Conservation (phyloP, 495 filamentous ascomycete genomes). For the Extremus antarcticus region DNA sequence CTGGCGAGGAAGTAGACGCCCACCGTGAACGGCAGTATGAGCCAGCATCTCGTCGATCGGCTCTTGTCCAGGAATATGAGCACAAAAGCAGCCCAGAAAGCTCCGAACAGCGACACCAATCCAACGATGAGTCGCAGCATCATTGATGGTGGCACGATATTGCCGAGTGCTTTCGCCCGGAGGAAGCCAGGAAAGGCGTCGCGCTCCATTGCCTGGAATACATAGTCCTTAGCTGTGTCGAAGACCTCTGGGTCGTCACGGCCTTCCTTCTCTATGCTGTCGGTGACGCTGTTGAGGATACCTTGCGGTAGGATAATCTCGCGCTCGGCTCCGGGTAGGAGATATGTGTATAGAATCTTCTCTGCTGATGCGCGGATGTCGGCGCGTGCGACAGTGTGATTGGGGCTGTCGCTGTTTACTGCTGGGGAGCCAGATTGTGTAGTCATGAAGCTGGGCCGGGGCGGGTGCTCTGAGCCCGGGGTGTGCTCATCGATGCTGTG, state of each 20-base stretch:
- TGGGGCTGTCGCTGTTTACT: slow-evolving; percentile 19
- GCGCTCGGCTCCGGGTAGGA: slow-evolving; percentile 83
- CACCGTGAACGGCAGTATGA: slow-evolving; percentile 87
- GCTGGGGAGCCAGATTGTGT: slow-evolving; percentile 19
- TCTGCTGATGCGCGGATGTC: slow-evolving; percentile 90
- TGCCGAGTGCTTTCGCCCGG: slow-evolving; percentile 85
- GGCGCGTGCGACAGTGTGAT: slow-evolving; percentile 66
- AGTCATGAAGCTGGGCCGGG: slow-evolving; percentile 56
- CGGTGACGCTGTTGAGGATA: slow-evolving; percentile 70
- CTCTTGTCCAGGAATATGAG: slow-evolving; percentile 80
- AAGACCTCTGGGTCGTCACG: slow-evolving; percentile 96
- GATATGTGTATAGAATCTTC: slow-evolving; percentile 92
- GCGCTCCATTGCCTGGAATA: slow-evolving; percentile 98
- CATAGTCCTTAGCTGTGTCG: slow-evolving; percentile 94
- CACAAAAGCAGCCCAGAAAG: slow-evolving; percentile 86
- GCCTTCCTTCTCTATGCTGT: slow-evolving; percentile 73
- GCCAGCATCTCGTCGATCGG: slow-evolving; percentile 64
- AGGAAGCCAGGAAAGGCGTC: slow-evolving; percentile 97
- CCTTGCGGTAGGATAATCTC: slow-evolving; percentile 86
- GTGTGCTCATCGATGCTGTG: slow-evolving; percentile 20
- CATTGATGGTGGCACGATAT: slow-evolving; percentile 78
- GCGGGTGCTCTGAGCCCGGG: slow-evolving; percentile 38
- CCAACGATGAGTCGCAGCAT: slow-evolving; percentile 75
- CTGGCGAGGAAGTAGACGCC: slow-evolving; percentile 79
- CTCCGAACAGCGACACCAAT: slow-evolving; percentile 77